These are phyloP conservation scores for Vitellaria paradoxa DNA, from an alignment of 179 eudicot species.

Conservation along the genomic window DNA sequence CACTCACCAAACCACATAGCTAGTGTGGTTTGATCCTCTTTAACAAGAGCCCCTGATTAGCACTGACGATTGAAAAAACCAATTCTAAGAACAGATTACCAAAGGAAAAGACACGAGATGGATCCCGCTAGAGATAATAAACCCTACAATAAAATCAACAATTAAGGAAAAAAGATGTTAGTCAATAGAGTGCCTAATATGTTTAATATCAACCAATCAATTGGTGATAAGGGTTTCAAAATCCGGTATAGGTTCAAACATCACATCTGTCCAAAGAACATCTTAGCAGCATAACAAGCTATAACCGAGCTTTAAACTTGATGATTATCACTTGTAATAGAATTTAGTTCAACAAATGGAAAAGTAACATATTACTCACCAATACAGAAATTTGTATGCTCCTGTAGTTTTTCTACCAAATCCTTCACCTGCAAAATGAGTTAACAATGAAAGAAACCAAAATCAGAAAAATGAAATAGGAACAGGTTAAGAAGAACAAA, in stretches of 20 bases:
- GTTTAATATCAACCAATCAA: neutral
- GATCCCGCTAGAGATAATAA: neutral
- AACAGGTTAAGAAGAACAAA: neutral
- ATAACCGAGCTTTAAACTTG: neutral
- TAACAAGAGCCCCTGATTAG: neutral
- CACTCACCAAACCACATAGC: neutral
- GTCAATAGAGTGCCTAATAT: neutral
- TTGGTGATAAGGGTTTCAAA: neutral
- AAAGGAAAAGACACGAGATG: neutral
- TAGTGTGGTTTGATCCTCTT: neutral
- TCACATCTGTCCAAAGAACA: neutral
- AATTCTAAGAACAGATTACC: neutral
- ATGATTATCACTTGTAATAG: neutral
- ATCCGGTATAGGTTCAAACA: neutral
- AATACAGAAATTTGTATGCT: conserved; percentile 58
- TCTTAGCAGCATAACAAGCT: neutral
- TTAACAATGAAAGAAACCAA: neutral
- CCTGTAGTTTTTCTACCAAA: conserved; percentile 55
- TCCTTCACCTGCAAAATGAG: conserved; percentile 56
- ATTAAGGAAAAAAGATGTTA: neutral
- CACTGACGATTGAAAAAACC: neutral
- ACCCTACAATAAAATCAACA: neutral
- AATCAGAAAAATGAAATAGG: neutral
- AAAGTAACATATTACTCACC: conserved; percentile 44
- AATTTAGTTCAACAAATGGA: neutral